Evolutionary conservation across 352 stramenopile genomes (phyloP).

Genomic region (Globisporangium parvum): DNA sequence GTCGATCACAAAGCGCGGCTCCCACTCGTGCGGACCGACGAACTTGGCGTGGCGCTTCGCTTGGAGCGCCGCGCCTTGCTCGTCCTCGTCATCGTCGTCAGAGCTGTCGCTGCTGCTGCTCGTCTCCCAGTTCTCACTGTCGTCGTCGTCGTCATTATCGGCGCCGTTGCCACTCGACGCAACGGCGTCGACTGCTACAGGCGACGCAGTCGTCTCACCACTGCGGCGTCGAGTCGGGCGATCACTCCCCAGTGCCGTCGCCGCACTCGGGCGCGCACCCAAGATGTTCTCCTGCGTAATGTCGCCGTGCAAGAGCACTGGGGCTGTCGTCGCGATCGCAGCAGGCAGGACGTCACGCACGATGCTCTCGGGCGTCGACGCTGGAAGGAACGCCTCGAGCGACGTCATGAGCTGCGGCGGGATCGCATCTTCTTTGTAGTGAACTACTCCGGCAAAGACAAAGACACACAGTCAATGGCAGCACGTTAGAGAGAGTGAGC

Average conservation of each 20-base stretch:
- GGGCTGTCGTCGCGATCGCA: constrained; percentile 14
- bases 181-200: neutral
- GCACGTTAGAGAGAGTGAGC: neutral
- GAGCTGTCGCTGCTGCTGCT: constrained; percentile 47
- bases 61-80: constrained; percentile 20
- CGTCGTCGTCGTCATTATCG: constrained; percentile 10
- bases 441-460: constrained; percentile 28
- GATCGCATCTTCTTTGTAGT: constrained; percentile 47
- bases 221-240: neutral
- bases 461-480: constrained; percentile 6
- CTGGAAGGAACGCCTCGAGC: constrained; percentile 57
- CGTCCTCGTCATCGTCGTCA: constrained; percentile 22
- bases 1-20: constrained; percentile 72
- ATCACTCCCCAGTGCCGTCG: neutral
- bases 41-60: constrained; percentile 42
- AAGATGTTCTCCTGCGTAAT: constrained; percentile 86
- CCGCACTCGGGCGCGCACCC: constrained; percentile 20
- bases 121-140: constrained; percentile 45
- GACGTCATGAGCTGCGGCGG: constrained; percentile 52
- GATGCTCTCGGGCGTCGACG: constrained; percentile 21
- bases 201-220: neutral
- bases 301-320: constrained; percentile 75
- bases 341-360: constrained; percentile 34
- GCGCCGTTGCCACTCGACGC: neutral
- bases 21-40: constrained; percentile 44